Evolutionary conservation across 306 rosid species (phyloP).

Genomic region (Castanospermum australe): DNA sequence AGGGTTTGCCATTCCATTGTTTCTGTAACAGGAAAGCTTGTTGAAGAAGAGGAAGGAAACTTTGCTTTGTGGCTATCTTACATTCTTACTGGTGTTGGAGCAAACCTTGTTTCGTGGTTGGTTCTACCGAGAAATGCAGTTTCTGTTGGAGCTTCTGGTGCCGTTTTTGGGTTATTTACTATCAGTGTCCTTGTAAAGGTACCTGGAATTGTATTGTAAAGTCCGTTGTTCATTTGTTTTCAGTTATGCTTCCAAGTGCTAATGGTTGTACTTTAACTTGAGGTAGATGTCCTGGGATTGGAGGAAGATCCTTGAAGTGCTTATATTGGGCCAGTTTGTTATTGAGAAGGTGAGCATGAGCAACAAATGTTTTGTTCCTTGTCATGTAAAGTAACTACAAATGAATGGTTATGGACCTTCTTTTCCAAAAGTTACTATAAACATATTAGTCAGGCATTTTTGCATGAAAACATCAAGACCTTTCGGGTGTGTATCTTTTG

Average conservation of each 20-base stretch:
- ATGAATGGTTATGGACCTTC: neutral
- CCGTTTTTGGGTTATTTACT: conserved; percentile 89
- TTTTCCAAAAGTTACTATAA: neutral
- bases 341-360: conserved; percentile 69
- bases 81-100: conserved; percentile 89
- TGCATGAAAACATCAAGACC: conserved; percentile 2
- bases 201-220: conserved; percentile 10
- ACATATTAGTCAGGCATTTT: neutral
- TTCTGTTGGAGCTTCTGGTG: conserved; percentile 98
- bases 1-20: neutral
- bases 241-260: conserved; percentile 7
- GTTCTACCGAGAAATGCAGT: conserved; percentile 87
- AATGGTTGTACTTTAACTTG: neutral
- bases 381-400: neutral
- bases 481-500: neutral
- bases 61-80: conserved; percentile 90
- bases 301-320: conserved; percentile 99
- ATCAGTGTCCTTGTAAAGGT: conserved; percentile 95
- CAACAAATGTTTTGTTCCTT: conserved; percentile 1
- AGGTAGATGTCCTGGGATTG: conserved; percentile 96
- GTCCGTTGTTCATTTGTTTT: neutral
- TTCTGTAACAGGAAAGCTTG: conserved; percentile 71
- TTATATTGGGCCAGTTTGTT: conserved; percentile 93
- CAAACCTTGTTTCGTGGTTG: conserved; percentile 93
- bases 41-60: conserved; percentile 98